These are phyloP conservation scores for Saturnispora bothae DNA, from an alignment of 805 yeast species.

Conservation along the genomic window DNA sequence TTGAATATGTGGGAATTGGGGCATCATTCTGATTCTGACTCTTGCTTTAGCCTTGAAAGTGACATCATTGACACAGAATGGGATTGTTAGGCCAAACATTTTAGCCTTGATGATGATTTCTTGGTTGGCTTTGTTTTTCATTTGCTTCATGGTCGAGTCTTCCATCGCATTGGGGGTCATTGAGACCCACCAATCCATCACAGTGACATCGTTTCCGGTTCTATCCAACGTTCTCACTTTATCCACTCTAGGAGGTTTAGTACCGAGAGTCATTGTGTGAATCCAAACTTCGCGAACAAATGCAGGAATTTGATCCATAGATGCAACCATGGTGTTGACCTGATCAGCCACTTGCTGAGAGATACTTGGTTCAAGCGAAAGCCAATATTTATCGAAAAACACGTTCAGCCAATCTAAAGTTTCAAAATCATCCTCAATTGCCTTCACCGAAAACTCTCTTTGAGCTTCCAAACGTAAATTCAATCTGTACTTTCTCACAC, in stretches of 20 bases:
- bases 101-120: slow-evolving; percentile 65
- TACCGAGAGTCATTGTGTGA: slow-evolving; percentile 82
- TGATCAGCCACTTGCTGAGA: slow-evolving; percentile 78
- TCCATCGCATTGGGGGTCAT: slow-evolving; percentile 85
- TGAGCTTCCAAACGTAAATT: slow-evolving; percentile 69
- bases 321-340: slow-evolving; percentile 74
- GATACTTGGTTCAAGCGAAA: slow-evolving; percentile 77
- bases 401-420: slow-evolving; percentile 93
- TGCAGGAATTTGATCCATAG: slow-evolving; percentile 60
- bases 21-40: slow-evolving; percentile 80
- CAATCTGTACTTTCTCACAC: slow-evolving; percentile 70
- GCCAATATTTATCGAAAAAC: slow-evolving; percentile 87
- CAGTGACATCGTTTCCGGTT: slow-evolving; percentile 86
- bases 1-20: slow-evolving; percentile 86
- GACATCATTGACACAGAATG: slow-evolving; percentile 70
- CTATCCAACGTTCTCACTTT: slow-evolving; percentile 80
- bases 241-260: slow-evolving; percentile 92
- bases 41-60: slow-evolving; percentile 68
- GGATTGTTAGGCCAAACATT: slow-evolving; percentile 74
- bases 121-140: slow-evolving; percentile 77
- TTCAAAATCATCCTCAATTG: slow-evolving; percentile 82
- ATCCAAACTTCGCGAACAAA: slow-evolving; percentile 78
- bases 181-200: slow-evolving; percentile 94
- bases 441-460: slow-evolving; percentile 71
- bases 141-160: slow-evolving; percentile 77